These are phyloP conservation scores for Scedosporium minutisporum DNA, from an alignment of 2,329 filamentous ascomycete species.

Conservation along the genomic window DNA sequence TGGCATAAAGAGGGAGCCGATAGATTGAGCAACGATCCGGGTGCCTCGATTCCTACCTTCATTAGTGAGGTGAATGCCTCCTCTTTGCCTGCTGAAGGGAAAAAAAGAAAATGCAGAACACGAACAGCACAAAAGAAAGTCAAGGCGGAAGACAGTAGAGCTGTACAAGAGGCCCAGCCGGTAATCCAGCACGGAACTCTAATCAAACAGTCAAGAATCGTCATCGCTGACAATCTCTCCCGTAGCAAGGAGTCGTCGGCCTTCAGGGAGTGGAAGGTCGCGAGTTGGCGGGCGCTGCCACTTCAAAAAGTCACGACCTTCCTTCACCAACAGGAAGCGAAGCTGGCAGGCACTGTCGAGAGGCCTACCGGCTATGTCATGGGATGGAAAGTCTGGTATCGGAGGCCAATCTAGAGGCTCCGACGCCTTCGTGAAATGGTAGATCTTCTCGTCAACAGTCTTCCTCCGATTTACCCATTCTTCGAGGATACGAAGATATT, in stretches of 20 bases:
- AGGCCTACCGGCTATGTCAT: not conserved
- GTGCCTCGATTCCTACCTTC: too few relatives aligned
- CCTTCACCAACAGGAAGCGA: not conserved
- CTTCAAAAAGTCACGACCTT: not conserved
- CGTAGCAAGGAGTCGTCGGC: not conserved
- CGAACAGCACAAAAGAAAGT: too few relatives aligned
- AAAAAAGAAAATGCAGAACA: too few relatives aligned
- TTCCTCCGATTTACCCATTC: not conserved
- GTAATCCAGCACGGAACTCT: too few relatives aligned
- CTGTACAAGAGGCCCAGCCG: too few relatives aligned
- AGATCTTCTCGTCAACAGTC: not conserved
- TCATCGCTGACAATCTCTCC: not conserved
- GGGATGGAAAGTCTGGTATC: not conserved
- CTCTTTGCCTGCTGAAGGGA: too few relatives aligned
- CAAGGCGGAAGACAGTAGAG: too few relatives aligned
- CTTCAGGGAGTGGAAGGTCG: not conserved
- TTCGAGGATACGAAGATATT: not conserved
- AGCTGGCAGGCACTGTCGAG: not conserved
- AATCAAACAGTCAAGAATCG: too few relatives aligned
- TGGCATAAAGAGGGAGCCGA: too few relatives aligned
- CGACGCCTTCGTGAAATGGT: not conserved
- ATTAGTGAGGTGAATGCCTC: too few relatives aligned
- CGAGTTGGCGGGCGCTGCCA: not conserved
- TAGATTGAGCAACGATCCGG: too few relatives aligned
- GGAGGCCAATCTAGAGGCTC: not conserved